Evolutionary conservation across 192 early-diverging fungal genomes (phyloP).

Genomic region (Dispira simplex): DNA sequence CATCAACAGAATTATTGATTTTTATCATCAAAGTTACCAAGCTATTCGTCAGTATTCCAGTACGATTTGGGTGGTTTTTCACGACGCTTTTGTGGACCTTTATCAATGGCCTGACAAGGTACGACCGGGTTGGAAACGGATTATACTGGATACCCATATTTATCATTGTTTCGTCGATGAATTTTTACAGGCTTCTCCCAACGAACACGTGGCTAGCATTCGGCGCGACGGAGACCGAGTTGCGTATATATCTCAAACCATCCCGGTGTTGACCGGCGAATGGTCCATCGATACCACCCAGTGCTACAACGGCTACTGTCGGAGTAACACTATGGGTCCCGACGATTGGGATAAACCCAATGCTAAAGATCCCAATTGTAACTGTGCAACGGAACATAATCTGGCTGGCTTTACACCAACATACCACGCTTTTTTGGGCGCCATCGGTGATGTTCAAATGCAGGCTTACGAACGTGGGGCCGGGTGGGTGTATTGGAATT

Average conservation of each 20-base stretch:
- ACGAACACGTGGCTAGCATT: conserved; percentile 22
- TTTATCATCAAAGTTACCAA: conserved; percentile 23
- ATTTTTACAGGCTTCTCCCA: conserved; percentile 19
- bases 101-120: conserved; percentile 21
- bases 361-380: conserved; percentile 29
- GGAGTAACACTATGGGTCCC: conserved; percentile 37
- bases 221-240: conserved; percentile 20
- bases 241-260: conserved; percentile 20
- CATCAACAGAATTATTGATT: conserved; percentile 20
- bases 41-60: conserved; percentile 3
- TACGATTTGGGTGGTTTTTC: conserved; percentile 15
- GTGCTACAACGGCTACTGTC: conserved; percentile 53
- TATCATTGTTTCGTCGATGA: conserved; percentile 32
- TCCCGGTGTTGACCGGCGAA: conserved; percentile 53
- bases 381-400: conserved; percentile 25
- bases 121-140: conserved; percentile 22
- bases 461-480: conserved; percentile 37
- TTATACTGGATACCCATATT: conserved; percentile 31
- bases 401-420: not conserved
- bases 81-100: conserved; percentile 28
- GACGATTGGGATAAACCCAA: conserved; percentile 16
- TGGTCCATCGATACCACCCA: conserved; percentile 54
- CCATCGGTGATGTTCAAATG: conserved; percentile 40
- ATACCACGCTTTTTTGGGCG: conserved; percentile 26
- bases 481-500: conserved; percentile 64